phyloP scores from a whole-genome alignment of 2,329 filamentous ascomycete genomes.

The Colletotrichum theobromicola region DNA sequence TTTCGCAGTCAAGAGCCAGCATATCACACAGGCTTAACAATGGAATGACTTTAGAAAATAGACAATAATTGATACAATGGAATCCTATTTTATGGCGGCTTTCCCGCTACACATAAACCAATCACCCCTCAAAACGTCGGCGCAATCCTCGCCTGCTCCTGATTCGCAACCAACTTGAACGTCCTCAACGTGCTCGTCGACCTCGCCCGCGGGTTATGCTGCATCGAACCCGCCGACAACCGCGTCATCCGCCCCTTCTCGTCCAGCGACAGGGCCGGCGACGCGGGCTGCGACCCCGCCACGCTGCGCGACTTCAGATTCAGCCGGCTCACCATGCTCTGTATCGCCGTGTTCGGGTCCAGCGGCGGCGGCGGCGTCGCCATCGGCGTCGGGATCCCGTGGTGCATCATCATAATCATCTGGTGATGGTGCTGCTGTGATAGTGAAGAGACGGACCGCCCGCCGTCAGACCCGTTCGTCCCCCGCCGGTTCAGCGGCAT shows the following conservation, averaged over 20 bases:
- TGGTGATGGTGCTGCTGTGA: not conserved
- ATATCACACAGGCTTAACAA: too few relatives aligned
- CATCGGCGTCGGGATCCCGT: slow-evolving; percentile 21
- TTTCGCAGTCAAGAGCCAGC: not conserved
- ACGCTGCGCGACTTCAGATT: slow-evolving; percentile 33
- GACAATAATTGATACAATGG: not conserved
- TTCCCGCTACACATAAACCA: rapidly evolving
- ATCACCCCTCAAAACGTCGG: not conserved
- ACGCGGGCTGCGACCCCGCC: slow-evolving; percentile 21
- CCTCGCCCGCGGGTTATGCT: slow-evolving; percentile 7
- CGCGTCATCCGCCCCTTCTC: not conserved
- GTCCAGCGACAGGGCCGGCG: slow-evolving; percentile 24
- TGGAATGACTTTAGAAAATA: not conserved
- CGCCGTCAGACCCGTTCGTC: slow-evolving; percentile 18
- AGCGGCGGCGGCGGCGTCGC: slow-evolving; percentile 32
- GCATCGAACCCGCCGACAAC: not conserved
- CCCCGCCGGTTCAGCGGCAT: slow-evolving; percentile 23
- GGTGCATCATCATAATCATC: slow-evolving; percentile 9
- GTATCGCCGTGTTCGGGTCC: slow-evolving; percentile 31
- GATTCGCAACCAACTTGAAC: slow-evolving; percentile 23
- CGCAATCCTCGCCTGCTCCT: slow-evolving; percentile 8
- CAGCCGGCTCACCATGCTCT: slow-evolving; percentile 36
- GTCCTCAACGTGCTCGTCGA: slow-evolving; percentile 26
- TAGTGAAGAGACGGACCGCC: not conserved
- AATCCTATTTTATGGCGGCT: not conserved